These are phyloP conservation scores for Aspergillus sp. DNA, from an alignment of 2,329 filamentous ascomycete species.

Conservation along the genomic window DNA sequence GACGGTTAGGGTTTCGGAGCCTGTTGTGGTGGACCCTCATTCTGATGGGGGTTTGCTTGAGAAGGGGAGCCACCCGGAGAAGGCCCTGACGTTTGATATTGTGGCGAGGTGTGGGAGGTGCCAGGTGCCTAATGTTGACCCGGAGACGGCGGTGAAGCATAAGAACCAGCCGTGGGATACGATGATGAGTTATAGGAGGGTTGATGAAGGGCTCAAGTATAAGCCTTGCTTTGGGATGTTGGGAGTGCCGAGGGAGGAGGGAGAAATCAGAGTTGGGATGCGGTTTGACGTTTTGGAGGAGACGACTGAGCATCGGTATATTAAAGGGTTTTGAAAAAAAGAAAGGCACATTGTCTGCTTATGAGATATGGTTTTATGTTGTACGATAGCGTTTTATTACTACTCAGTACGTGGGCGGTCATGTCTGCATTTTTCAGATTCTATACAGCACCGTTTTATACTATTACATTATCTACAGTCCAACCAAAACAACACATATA, in stretches of 20 bases:
- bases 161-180: conserved; percentile 62
- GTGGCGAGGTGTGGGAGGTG: conserved; percentile 61
- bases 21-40: not conserved
- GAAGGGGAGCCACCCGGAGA: not conserved
- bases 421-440: not conserved
- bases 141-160: conserved; percentile 60
- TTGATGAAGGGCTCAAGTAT: conserved; percentile 61
- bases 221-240: conserved; percentile 70
- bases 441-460: not conserved
- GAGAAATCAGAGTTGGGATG: conserved; percentile 58
- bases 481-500: not conserved
- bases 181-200: conserved; percentile 59
- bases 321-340: conserved; percentile 39
- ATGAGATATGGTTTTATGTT: not conserved
- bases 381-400: not conserved
- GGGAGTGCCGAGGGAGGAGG: conserved; percentile 58
- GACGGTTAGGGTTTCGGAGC: conserved; percentile 44
- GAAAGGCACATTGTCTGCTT: too few species aligned
- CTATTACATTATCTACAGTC: not conserved
- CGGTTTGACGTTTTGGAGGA: conserved; percentile 58
- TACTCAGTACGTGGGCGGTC: not conserved
- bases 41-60: not conserved
- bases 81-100: conserved; percentile 53
- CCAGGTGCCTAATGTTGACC: conserved; percentile 65
- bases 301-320: conserved; percentile 59